Evolutionary conservation across 179 eudicot genomes (phyloP).

Genomic region (Actinidia arguta): DNA sequence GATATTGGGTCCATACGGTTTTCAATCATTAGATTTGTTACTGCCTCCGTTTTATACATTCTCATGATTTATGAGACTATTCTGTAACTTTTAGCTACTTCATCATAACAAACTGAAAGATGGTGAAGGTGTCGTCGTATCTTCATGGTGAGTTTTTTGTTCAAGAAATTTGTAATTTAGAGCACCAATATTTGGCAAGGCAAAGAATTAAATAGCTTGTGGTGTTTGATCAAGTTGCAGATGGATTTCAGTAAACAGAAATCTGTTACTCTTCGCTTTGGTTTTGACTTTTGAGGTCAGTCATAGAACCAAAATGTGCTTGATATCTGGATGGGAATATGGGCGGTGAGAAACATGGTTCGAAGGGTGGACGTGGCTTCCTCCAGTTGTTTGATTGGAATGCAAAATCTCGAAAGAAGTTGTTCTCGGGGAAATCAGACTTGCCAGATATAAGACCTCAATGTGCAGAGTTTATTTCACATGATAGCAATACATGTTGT

Average conservation of each 20-base stretch:
- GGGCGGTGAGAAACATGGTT: slow-evolving; percentile 71
- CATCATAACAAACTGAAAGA: not conserved
- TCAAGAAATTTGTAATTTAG: slow-evolving; percentile 19
- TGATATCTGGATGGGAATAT: slow-evolving; percentile 40
- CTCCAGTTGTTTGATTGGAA: slow-evolving; percentile 96
- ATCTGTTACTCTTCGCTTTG: slow-evolving; percentile 15
- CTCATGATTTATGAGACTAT: not conserved
- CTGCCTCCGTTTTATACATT: too few species aligned
- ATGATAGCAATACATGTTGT: not conserved
- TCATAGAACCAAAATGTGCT: slow-evolving; percentile 13
- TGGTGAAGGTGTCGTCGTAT: too few species aligned
- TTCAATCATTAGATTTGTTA: too few species aligned
- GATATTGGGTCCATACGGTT: too few species aligned
- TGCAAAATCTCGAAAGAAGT: slow-evolving; percentile 84
- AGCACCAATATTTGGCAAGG: not conserved
- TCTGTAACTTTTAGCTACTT: not conserved
- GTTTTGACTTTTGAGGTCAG: not conserved
- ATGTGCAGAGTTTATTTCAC: slow-evolving; percentile 36
- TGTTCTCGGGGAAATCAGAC: slow-evolving; percentile 72
- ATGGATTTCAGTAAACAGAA: slow-evolving; percentile 12
- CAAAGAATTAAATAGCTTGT: not conserved
- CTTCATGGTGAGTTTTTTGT: not conserved
- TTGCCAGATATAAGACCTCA: too few species aligned
- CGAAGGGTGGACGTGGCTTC: slow-evolving; percentile 84
- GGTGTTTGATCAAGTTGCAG: slow-evolving; percentile 23